Percentiles rank a stretch among this genome's conserved stretches.
Evolutionary conservation across 169 alveolate species (phyloP).

Genomic region (Besnoitia besnoiti): DNA sequence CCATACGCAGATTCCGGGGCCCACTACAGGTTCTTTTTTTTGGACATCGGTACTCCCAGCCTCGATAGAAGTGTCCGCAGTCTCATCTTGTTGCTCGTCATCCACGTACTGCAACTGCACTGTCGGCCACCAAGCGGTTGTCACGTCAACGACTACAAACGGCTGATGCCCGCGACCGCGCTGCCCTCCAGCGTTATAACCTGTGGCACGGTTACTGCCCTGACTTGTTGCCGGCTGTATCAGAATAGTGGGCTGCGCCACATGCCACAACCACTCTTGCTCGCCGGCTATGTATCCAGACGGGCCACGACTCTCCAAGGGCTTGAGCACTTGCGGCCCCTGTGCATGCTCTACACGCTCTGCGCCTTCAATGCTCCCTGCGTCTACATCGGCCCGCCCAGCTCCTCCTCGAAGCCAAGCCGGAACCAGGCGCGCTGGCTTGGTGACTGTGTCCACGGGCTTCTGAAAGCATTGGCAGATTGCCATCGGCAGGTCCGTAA

Average conservation of each 20-base stretch:
- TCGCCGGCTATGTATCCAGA: not conserved
- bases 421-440: not conserved
- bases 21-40: not conserved
- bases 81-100: not conserved
- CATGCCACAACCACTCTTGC: not conserved
- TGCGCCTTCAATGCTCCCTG: not conserved
- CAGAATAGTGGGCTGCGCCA: not conserved
- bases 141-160: not conserved
- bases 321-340: not conserved
- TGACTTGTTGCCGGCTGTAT: not conserved
- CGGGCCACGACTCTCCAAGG: not conserved
- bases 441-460: not conserved
- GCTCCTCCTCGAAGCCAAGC: not conserved
- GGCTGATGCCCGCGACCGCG: not conserved
- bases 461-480: not conserved
- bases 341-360: not conserved
- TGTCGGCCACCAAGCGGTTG: not conserved
- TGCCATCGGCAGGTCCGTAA: constrained; percentile 12
- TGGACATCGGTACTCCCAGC: not conserved
- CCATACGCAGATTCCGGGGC: constrained; percentile 9
- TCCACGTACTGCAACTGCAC: not conserved
- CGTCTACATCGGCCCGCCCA: not conserved
- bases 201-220: not conserved
- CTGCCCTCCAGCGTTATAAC: not conserved
- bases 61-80: not conserved